Evolutionary conservation across 345 rosid species (phyloP), one percentile per base, ranked within the genome.

Genomic region (Bruguiera sexangula): DNA sequence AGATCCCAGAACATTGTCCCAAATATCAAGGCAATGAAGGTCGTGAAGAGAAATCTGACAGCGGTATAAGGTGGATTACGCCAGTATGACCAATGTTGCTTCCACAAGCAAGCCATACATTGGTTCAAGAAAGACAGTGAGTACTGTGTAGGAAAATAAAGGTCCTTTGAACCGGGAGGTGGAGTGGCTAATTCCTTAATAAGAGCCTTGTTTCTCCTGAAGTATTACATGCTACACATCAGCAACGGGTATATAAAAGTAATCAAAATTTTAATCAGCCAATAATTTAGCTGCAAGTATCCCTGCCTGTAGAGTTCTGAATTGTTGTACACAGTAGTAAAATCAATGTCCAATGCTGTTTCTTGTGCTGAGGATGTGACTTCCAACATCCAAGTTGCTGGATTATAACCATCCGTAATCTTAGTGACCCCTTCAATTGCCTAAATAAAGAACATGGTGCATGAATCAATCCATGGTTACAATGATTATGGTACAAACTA

Each of bases 351-450:
- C 67, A 82, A 58, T 65, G 87, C 73, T 6, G 78, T 54, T 80
- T 88, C 95, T 70, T 89, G 91, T 1, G 85, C 80, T 20, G 80
- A 29, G 69, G 66, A 48, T n/a, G 87, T 85, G 36, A 85, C 87
- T 79, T 89, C 92, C 58, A 89, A 78, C 92, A 89, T 87, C 96
- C 96, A 87, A 9, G 90, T 85, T 60, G 92, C 96, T 8, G 96
- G 96, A 61, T 89, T 89, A 63, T 84, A 84, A 6, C 90, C 90
- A 39, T 87, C 86, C 77, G 78, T 80, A 71, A 89, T 87, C 75
- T 84, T 83, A 22, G 68, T 61, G 36, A 84, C 78, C 69, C 90
- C 92, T 51, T 71, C 68, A 26, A 88, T 76, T 57, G 67, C 80
- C 91, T 89, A 75, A n/a, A 61, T 20, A 61, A 43, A 43, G 18